A percentile compares a stretch with the other conserved stretches of the same genome.
Conservation (phyloP, 306 rosid genomes). For the Erythrophleum fordii region DNA sequence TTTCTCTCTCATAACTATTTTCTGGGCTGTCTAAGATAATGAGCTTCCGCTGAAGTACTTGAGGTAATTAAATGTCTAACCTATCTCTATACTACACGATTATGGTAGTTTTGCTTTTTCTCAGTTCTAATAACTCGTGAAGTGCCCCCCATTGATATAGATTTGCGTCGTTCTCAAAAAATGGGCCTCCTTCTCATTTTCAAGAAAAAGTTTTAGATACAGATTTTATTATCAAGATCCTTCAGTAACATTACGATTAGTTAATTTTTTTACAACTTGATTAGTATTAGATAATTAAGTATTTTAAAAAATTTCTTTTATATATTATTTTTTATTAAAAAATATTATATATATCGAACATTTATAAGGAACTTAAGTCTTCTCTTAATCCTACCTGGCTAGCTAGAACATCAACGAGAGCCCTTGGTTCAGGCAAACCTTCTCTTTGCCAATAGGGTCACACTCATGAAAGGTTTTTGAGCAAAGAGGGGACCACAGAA, state of each 20-base stretch:
- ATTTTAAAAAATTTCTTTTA: too few species aligned
- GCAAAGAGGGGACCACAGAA: slow-evolving; percentile 57
- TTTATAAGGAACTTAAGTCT: too few species aligned
- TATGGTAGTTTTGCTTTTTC: not conserved
- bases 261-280: too few species aligned
- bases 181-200: slow-evolving; percentile 36
- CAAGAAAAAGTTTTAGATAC: not conserved
- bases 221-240: too few species aligned
- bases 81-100: not conserved
- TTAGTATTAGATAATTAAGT: too few species aligned
- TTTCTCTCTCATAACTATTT: slow-evolving; percentile 41
- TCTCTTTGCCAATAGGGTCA: slow-evolving; percentile 66
- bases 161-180: slow-evolving; percentile 31
- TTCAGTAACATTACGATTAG: too few species aligned
- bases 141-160: not conserved
- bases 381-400: not conserved
- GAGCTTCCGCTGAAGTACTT: slow-evolving; percentile 22
- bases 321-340: too few species aligned
- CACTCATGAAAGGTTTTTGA: slow-evolving; percentile 42
- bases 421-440: slow-evolving; percentile 46
- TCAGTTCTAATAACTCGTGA: not conserved
- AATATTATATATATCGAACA: too few species aligned
- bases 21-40: slow-evolving; percentile 20
- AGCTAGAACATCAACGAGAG: slow-evolving; percentile 28
- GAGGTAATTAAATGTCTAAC: not conserved